Evolutionary conservation across 2,329 filamentous ascomycete species (phyloP), one percentile per base, ranked within the genome.

Genomic region (Alternaria gaisen): DNA sequence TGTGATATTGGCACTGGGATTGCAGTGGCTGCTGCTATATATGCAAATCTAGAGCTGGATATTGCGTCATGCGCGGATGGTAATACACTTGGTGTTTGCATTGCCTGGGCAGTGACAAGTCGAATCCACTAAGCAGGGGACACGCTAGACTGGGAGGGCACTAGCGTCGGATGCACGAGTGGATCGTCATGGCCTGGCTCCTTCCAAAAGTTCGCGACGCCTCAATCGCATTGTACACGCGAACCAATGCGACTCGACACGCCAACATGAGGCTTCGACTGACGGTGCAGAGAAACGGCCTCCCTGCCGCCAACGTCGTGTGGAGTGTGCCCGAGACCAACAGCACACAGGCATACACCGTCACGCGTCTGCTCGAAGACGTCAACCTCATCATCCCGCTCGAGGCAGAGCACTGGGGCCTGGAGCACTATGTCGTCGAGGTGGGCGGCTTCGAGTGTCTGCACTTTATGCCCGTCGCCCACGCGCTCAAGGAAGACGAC

Each of bases 381-480:
- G 83, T 97, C 67, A 94, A 96, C 78, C 87, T 91, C 43, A 85
- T 91, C 16, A 82, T 97, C 2, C 93, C 94, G 0, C 86, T 98
- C 0, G 93, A 97, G 80, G 88, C 89, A 58, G 84, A 85, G 41
- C 84, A 93, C 61, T 97, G 93, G 92, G 93, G 92, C 0, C 80
- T 97, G 4, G 94, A 97, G 72, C 92, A 97, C 75, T 98, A 98
- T 77, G 87, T 87, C 9, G 92, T 97, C 30, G 91, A 96, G 78
- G 84, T 97, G 4, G 82, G 79, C 18, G 88, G 86, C 46, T 97
- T 92, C 67, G 94, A 98, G 79, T 95, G 92, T 70, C 80, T 97
- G 58, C 94, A 97, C 80, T 98, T 92, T 71, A 90, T 92, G 75
- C 83, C 86, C 20, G 85, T 97, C 6, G 82, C 84, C 14, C 85